phyloP scores from a whole-genome alignment of 2,329 filamentous ascomycete species.

The Epicoccum nigrum region DNA sequence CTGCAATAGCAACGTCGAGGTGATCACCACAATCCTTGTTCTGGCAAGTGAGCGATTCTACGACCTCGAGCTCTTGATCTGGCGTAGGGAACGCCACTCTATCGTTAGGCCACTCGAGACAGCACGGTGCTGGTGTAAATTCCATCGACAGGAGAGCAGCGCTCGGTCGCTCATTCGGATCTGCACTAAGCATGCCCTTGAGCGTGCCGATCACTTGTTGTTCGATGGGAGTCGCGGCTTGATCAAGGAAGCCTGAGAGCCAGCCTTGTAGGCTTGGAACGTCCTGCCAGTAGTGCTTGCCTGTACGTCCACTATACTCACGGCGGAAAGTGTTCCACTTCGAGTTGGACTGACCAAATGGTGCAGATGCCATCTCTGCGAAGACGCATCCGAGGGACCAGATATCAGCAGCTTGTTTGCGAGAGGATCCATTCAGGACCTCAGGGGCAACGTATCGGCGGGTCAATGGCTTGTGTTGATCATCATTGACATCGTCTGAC shows the following conservation, averaged over 20 bases:
- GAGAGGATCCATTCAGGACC: slow-evolving; percentile 34
- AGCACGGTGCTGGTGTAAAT: slow-evolving; percentile 47
- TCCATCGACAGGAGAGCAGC: slow-evolving; percentile 39
- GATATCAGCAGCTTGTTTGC: slow-evolving; percentile 65
- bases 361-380: slow-evolving; percentile 78
- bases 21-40: slow-evolving; percentile 26
- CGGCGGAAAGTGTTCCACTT: slow-evolving; percentile 37
- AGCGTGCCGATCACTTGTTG: slow-evolving; percentile 35
- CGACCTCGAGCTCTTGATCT: slow-evolving; percentile 35
- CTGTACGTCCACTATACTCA: slow-evolving; percentile 36
- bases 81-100: slow-evolving; percentile 42
- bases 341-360: slow-evolving; percentile 31
- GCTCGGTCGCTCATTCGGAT: slow-evolving; percentile 39
- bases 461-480: slow-evolving; percentile 35
- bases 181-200: slow-evolving; percentile 39
- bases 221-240: slow-evolving; percentile 28
- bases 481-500: slow-evolving; percentile 25
- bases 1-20: slow-evolving; percentile 8
- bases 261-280: slow-evolving; percentile 35
- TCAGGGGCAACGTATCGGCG: slow-evolving; percentile 47
- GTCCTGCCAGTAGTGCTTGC: slow-evolving; percentile 47
- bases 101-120: slow-evolving; percentile 46
- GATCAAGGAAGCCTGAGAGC: slow-evolving; percentile 31
- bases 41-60: slow-evolving; percentile 32
- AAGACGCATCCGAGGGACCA: slow-evolving; percentile 98